Evolutionary conservation across 495 filamentous ascomycete species (phyloP), one percentile per base, ranked within the genome.

Genomic region (Chaetomidium leptoderma): DNA sequence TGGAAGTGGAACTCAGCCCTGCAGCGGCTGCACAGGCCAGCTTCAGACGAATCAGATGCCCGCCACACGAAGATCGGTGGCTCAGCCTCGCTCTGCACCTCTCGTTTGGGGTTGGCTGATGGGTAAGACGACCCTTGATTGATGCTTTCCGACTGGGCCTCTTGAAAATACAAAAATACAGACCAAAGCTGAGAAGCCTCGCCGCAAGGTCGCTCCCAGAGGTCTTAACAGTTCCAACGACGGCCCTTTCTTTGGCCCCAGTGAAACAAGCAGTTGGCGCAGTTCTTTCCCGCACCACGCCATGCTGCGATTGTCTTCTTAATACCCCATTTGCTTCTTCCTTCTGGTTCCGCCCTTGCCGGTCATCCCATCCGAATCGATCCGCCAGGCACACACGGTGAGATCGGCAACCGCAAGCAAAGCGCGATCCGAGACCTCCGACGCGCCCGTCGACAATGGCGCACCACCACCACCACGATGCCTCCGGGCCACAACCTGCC

Each of bases 401-500:
- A 24, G 24, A 10, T 14, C 51, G 16, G 19, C 35, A 1, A 9
- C 9, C 19, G 6, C 24, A 47, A n/a, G 13, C n/a, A n/a, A n/a
- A n/a, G n/a, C n/a, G n/a, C 43, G 39, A 21, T 26, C 47, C 1
- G 17, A 8, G 9, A 36, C 17, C 39, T 21, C 21, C 33, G 16
- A n/a, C n/a, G 33, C 36, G 43, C 36, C 32, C 33, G 17, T 32
- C 53, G 35, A 54, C 57, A 10, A 72, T 70, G 68, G 63, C 63
- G 51, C 65, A 63, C 39, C 63, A 50, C 14, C 65, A 63, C 39
- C 63, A 50, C 14, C 45, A 53, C 52, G 57, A 68, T 36, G 54
- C 54, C 37, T 47, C 64, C 55, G 59, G 54, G 33, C 58, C 58
- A 48, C 47, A 63, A 16, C 47, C 60, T 48, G 45, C 68, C 24